phyloP scores from a whole-genome alignment of 192 early-diverging fungal genomes.

The Coemansia sp. region DNA sequence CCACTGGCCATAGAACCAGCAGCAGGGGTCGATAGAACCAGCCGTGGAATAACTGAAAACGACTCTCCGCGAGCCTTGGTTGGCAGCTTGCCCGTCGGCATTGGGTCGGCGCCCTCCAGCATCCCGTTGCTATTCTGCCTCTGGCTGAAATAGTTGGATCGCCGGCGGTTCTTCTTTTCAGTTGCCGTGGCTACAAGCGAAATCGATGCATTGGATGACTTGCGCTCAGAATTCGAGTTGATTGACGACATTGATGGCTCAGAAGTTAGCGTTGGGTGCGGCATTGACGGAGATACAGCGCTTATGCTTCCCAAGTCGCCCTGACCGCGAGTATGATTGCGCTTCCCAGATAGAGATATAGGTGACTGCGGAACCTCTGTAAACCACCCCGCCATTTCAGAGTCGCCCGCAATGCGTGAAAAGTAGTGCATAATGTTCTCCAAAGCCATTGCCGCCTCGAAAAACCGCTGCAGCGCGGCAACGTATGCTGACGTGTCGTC shows the following conservation, averaged over 20 bases:
- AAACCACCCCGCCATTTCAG: constrained; percentile 50
- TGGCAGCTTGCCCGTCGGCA: constrained; percentile 12
- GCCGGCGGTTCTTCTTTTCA: constrained; percentile 41
- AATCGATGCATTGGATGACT: constrained; percentile 44
- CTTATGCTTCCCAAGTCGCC: constrained; percentile 16
- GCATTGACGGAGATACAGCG: constrained; percentile 21
- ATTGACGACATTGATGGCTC: constrained; percentile 39
- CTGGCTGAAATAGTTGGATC: constrained; percentile 54
- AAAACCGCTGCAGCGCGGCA: constrained; percentile 45
- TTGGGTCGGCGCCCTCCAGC: constrained; percentile 7
- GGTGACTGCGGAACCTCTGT: constrained; percentile 45
- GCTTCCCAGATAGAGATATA: constrained; percentile 27
- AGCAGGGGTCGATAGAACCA: constrained; percentile 18
- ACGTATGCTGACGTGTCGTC: constrained; percentile 48
- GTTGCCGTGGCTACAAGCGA: constrained; percentile 15
- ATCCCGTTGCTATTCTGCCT: constrained; percentile 28
- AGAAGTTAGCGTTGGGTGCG: constrained; percentile 30
- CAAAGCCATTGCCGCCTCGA: constrained; percentile 41
- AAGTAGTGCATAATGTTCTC: constrained; percentile 45
- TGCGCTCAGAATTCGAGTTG: constrained; percentile 28
- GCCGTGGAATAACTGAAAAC: constrained; percentile 34
- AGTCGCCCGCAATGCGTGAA: constrained; percentile 47
- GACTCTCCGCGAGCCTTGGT: constrained; percentile 41
- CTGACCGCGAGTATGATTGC: constrained; percentile 17
- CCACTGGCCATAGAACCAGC: not conserved